Conservation (phyloP, 2,329 filamentous ascomycete species). For the Peltaster fructicola region DNA sequence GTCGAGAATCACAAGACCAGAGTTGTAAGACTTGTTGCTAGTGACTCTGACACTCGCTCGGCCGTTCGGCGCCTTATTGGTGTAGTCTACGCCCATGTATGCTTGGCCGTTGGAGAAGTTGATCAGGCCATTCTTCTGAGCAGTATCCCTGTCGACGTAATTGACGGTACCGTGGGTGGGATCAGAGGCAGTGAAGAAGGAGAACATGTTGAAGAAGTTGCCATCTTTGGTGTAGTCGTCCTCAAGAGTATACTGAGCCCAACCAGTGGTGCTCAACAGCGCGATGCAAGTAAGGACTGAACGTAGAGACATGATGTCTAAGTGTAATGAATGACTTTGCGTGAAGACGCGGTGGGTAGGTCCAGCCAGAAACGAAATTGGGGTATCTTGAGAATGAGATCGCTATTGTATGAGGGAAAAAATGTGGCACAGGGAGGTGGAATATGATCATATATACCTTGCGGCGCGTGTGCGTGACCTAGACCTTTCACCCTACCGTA, state of each 20-base stretch:
- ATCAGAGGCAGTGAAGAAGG: conserved; percentile 37
- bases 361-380: conserved; percentile 3
- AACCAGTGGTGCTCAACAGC: conserved; percentile 11
- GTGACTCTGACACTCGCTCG: conserved; percentile 55
- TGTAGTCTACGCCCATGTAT: conserved; percentile 20
- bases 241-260: conserved; percentile 20
- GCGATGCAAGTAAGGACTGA: conserved; percentile 7
- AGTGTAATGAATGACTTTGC: conserved; percentile 6
- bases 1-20: conserved; percentile 55
- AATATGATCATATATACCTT: too few species aligned
- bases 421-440: too few species aligned
- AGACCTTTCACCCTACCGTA: too few species aligned
- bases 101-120: conserved; percentile 8
- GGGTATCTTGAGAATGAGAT: conserved; percentile 4
- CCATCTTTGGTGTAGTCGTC: conserved; percentile 29
- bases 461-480: too few species aligned
- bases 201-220: conserved; percentile 35
- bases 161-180: conserved; percentile 60
- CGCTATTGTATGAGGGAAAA: too few species aligned
- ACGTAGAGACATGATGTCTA: conserved; percentile 8
- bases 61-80: conserved; percentile 32
- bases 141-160: conserved; percentile 44
- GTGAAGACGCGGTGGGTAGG: conserved; percentile 6
- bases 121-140: conserved; percentile 19
- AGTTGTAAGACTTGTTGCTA: conserved; percentile 44